These are phyloP conservation scores for Tolypocladium ophioglossoides DNA, from an alignment of 2,329 filamentous ascomycete species.

Conservation along the genomic window DNA sequence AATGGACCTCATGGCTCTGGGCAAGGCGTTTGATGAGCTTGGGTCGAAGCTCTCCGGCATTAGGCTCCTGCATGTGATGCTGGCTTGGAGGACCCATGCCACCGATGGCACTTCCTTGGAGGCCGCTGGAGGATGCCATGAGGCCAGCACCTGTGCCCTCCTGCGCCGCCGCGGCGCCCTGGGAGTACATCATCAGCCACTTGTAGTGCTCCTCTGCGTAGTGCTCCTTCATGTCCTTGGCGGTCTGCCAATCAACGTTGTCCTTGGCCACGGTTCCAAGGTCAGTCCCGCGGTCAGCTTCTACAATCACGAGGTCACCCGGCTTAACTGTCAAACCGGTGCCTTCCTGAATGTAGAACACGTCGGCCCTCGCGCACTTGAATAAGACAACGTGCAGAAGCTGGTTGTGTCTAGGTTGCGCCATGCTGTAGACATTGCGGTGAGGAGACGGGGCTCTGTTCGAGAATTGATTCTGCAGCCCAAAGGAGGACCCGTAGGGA, in stretches of 20 bases:
- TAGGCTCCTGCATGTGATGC: slow-evolving; percentile 62
- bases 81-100: slow-evolving; percentile 68
- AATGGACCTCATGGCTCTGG: slow-evolving; percentile 80
- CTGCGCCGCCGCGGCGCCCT: slow-evolving; percentile 55
- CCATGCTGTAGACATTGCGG: slow-evolving; percentile 49
- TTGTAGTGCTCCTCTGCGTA: slow-evolving; percentile 94
- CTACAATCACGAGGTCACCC: slow-evolving; percentile 92
- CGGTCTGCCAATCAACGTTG: slow-evolving; percentile 78
- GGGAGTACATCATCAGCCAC: slow-evolving; percentile 98
- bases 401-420: slow-evolving; percentile 54
- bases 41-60: slow-evolving; percentile 71
- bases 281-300: slow-evolving; percentile 92
- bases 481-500: slow-evolving; percentile 37
- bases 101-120: slow-evolving; percentile 61
- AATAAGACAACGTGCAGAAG: slow-evolving; percentile 85
- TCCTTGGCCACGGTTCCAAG: slow-evolving; percentile 85
- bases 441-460: slow-evolving; percentile 50
- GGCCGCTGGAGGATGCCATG: slow-evolving; percentile 51
- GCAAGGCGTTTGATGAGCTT: slow-evolving; percentile 96
- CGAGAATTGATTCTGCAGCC: slow-evolving; percentile 30
- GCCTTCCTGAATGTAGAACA: slow-evolving; percentile 94
- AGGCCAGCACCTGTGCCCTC: slow-evolving; percentile 52
- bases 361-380: slow-evolving; percentile 90
- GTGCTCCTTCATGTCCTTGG: slow-evolving; percentile 81
- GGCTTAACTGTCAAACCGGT: slow-evolving; percentile 84